Evolutionary conservation across 257 asterid genomes (phyloP), one percentile per base, ranked within the genome.

Genomic region (Fraxinus cuspidata): DNA sequence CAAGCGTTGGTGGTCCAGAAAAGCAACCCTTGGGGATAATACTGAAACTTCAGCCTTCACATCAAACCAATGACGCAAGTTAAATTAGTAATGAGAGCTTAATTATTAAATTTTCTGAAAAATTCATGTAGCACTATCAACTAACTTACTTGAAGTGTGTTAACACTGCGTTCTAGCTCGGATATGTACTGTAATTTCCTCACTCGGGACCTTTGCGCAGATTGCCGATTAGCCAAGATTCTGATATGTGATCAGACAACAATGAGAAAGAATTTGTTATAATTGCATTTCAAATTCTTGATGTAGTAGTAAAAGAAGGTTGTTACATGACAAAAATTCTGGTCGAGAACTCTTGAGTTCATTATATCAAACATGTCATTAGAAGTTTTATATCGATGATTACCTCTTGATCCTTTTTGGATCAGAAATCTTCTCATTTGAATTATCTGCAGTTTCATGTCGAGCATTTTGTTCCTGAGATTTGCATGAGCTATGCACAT

Each of bases 121-220:
- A 64, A 56, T 18, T 56, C 63, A 29, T 49, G 71, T 64, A 56
- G 19, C 64, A 37, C 3, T 66, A 74, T 15, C 11, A 72, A 42
- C 68, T 15, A 27, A 74, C 81, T 18, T 85, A 92, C 98, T 70
- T 94, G 98, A 69, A 94, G 95, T 38, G 98, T 86, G 29, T 91
- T 83, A 25, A 94, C 98, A 74, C 91, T 91, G 72, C 97, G 92
- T 78, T 94, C 98, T 58, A 94, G 88, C 89, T 94, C 98, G 2
- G 98, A 92, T 66, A 94, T 88, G 89, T 94, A 94, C 70, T 94
- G 98, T 7, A 94, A 73, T 83, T 94, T 94, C 81, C 98, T 90
- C 88, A 94, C 97, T 79, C 98, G 74, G 69, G 97, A 94, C 86
- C 97, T 88, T 71, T 94, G 98, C 3, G 98, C 98, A 29, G 98